Conservation (phyloP, 2,329 filamentous ascomycete species). For the Fusarium proliferatum region DNA sequence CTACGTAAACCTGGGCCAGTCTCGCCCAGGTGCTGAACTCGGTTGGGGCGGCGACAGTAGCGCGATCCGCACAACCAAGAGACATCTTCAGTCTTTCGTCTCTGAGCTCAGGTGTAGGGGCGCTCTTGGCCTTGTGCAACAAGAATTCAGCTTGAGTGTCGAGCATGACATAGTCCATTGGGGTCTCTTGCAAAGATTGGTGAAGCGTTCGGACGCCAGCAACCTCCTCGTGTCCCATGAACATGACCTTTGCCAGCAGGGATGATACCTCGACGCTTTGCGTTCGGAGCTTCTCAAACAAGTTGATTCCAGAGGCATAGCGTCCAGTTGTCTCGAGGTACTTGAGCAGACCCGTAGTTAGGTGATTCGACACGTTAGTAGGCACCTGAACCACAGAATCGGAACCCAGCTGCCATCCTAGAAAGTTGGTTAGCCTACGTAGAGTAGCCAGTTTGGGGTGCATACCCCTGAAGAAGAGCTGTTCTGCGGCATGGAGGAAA, state of each 20-base stretch:
- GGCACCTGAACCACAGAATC: conserved; percentile 98
- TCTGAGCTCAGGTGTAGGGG: conserved; percentile 64
- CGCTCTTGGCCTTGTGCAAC: conserved; percentile 78
- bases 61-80: conserved; percentile 91
- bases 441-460: neutral
- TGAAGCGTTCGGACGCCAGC: conserved; percentile 89
- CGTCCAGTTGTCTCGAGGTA: conserved; percentile 97
- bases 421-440: conserved; percentile 35
- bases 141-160: conserved; percentile 95
- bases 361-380: conserved; percentile 94
- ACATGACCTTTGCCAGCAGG: conserved; percentile 87
- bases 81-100: conserved; percentile 83
- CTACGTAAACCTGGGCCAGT: conserved; percentile 91
- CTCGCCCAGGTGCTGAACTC: conserved; percentile 98
- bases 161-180: conserved; percentile 97
- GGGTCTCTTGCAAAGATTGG: conserved; percentile 87
- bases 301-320: conserved; percentile 93
- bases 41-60: conserved; percentile 93
- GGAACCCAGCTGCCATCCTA: conserved; percentile 94
- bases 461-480: conserved; percentile 90
- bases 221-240: conserved; percentile 98
- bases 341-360: conserved; percentile 91
- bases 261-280: conserved; percentile 96
- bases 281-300: conserved; percentile 94
- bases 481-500: conserved; percentile 93